Percentiles rank a stretch among this genome's conserved stretches.
These are phyloP conservation scores for Rhynchospora tenuis DNA, from an alignment of 176 grass and related monocot species.

Conservation along the genomic window DNA sequence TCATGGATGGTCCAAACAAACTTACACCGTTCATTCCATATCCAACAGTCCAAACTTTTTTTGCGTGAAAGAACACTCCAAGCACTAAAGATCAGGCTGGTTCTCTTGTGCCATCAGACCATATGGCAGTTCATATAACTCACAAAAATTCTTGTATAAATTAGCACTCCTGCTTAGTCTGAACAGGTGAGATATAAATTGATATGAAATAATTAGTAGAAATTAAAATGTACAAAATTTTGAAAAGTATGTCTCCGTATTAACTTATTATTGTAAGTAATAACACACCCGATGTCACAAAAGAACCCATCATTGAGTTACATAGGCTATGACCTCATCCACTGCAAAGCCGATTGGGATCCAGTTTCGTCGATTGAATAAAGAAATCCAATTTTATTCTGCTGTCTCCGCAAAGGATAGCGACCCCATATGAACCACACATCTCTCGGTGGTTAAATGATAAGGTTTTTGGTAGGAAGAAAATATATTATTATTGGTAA, in stretches of 20 bases:
- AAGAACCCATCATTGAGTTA: background rate
- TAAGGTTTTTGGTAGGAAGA: constrained; percentile 4
- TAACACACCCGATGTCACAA: background rate
- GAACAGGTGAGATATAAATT: background rate
- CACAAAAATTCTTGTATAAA: background rate
- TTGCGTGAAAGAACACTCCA: background rate
- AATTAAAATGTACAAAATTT: background rate
- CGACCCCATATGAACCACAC: constrained; percentile 6
- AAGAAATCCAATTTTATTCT: background rate
- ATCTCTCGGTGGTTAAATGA: background rate
- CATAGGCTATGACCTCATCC: background rate
- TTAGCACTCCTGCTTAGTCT: background rate
- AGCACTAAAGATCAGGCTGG: background rate
- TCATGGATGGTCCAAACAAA: background rate
- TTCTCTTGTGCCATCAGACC: background rate
- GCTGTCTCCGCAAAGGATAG: background rate
- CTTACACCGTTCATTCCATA: background rate
- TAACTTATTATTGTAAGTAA: background rate
- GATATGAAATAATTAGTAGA: background rate
- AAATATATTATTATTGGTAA: background rate
- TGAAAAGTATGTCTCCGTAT: background rate
- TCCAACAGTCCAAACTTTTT: background rate
- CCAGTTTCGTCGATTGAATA: background rate
- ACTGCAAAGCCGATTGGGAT: background rate
- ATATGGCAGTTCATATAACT: background rate